Evolutionary conservation across 345 rosid species (phyloP), one percentile per base, ranked within the genome.

Genomic region (Populus pruinosa): DNA sequence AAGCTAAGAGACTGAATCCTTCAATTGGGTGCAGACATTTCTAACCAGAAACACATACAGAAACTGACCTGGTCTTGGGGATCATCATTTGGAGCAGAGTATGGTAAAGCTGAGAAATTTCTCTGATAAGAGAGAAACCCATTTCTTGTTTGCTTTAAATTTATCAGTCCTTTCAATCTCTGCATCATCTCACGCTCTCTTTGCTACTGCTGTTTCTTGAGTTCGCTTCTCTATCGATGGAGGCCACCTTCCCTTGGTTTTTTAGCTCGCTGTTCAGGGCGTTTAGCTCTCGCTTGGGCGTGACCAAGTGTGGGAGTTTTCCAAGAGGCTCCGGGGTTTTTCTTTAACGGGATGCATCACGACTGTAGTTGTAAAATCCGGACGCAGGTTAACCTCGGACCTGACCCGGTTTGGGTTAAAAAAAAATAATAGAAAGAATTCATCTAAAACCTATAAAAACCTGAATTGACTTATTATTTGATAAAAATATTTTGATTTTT

Each of bases 21-120:
- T 14, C 47, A 53, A 67, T 6, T 67, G 23, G 33, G 35, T 17
- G 18, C 47, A 36, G 12, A 12, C 14, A 47, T 43, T 27, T 36
- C 31, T 38, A 7, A 21, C 12, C 29, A 25, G 7, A 13, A 13
- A 12, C 50, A 59, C 0, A 67, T 31, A 38, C 31, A 44, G 73
- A 71, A 55, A 61, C 6, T 70, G 72, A 90, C 97, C 97, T 93
- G 92, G 77, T 92, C 91, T 77, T 91, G 87, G 67, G 81, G 70
- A 73, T 89, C 83, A 64, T 84, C 85, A 79, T 73, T 47, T 67
- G 87, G 23, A 9, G 87, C 79, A 76, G 87, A 87, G 86, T 78
- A 83, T 61, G 96, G 94, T 17, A 76, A 88, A 82, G 94, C 94
- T 67, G 97, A 93, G 61, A 92, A 87, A 73, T 73, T 74, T 86